These are phyloP conservation scores for Grosmannia clavigera DNA, from an alignment of 2,329 filamentous ascomycete genomes.

Conservation along the genomic window DNA sequence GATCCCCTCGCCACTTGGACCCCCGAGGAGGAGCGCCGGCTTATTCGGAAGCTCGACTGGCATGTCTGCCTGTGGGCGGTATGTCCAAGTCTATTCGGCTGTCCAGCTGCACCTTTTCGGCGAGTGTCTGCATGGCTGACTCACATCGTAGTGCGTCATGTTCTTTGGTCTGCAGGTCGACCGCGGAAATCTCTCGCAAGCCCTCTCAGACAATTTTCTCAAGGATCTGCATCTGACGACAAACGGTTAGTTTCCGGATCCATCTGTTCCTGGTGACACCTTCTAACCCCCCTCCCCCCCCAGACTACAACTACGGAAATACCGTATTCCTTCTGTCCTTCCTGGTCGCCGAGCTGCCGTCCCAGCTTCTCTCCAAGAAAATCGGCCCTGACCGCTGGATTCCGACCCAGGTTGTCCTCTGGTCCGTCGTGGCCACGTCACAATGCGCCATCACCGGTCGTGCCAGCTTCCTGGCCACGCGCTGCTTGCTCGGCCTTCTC, in stretches of 20 bases:
- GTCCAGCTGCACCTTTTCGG: no score
- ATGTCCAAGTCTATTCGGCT: background rate
- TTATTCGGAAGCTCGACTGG: conserved; percentile 35
- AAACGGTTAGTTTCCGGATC: conserved; percentile 15
- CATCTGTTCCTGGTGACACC: background rate
- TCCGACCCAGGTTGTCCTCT: conserved; percentile 20
- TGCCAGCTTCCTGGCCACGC: conserved; percentile 12
- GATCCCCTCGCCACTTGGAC: conserved; percentile 41
- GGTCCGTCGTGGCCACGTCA: conserved; percentile 18
- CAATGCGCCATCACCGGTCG: conserved; percentile 17
- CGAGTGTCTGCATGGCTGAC: background rate
- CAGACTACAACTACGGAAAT: conserved; percentile 35
- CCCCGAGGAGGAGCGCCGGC: conserved; percentile 35
- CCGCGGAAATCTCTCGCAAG: conserved; percentile 23
- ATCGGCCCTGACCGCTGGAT: conserved; percentile 23
- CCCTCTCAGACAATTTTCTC: conserved; percentile 22
- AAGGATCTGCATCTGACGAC: conserved; percentile 19
- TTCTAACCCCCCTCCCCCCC: background rate
- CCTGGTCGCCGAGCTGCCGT: conserved; percentile 43
- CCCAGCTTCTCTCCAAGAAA: conserved; percentile 46
- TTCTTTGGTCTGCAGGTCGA: conserved; percentile 24
- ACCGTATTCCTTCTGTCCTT: conserved; percentile 39
- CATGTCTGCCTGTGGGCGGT: conserved; percentile 23
- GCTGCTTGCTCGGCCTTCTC: conserved; percentile 14
- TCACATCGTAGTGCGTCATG: conserved; percentile 17